phyloP scores from a whole-genome alignment of 2,329 filamentous ascomycete genomes.

The Colletotrichum filicis region DNA sequence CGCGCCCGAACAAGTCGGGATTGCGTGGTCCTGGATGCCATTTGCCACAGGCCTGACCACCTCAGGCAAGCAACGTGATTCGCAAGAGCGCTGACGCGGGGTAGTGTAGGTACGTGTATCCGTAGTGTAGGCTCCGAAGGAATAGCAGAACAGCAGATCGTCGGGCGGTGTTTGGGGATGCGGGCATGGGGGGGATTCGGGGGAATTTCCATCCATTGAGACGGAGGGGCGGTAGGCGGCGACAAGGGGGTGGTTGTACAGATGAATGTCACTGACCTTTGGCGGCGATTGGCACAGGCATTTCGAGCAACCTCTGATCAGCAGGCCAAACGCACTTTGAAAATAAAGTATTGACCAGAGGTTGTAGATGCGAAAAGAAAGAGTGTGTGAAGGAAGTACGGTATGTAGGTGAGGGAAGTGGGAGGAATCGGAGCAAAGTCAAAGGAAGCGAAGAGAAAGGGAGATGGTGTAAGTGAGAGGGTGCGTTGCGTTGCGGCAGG shows the following conservation, averaged over 20 bases:
- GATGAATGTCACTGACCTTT: conserved; percentile 30
- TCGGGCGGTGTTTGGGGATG: conserved; percentile 27
- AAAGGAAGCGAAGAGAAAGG: background rate
- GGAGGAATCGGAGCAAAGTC: background rate
- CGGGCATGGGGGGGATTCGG: conserved; percentile 3
- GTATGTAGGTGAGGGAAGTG: background rate
- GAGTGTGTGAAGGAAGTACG: background rate
- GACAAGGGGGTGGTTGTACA: conserved; percentile 15
- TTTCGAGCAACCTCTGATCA: conserved; percentile 21
- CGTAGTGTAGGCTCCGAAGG: background rate
- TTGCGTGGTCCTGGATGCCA: conserved; percentile 28
- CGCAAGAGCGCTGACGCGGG: conserved; percentile 29
- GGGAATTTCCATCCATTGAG: no score
- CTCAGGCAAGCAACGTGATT: conserved; percentile 32
- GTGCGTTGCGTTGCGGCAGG: background rate
- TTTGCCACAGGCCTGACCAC: conserved; percentile 36
- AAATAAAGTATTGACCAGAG: background rate
- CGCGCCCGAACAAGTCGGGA: conserved; percentile 14
- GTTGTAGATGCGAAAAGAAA: conserved; percentile 1
- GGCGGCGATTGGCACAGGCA: conserved; percentile 35
- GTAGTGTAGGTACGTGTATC: conserved; percentile 8
- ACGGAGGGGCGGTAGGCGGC: conserved; percentile 4
- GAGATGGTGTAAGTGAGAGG: background rate
- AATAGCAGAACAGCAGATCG: conserved; percentile 25
- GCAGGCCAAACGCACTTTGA: background rate